Evolutionary conservation across 192 early-diverging fungal species (phyloP).

Genomic region (Cladochytrium replicatum): DNA sequence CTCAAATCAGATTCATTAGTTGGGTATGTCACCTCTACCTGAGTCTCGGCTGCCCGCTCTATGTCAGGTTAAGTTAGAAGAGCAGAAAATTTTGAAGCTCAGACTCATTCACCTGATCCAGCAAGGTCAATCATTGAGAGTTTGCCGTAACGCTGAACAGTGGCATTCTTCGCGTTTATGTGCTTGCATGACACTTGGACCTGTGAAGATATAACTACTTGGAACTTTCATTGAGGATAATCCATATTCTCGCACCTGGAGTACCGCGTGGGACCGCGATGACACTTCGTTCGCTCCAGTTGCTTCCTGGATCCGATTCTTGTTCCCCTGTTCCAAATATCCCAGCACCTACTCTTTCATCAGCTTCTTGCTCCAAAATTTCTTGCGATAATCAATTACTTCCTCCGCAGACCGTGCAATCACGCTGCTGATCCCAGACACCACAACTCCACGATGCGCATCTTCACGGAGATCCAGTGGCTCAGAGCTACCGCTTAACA

Average conservation of each 20-base stretch:
- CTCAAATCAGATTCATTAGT: slow-evolving; percentile 2
- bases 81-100: too few relatives aligned
- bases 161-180: too few relatives aligned
- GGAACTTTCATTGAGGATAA: slow-evolving; percentile 3
- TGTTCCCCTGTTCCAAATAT: slow-evolving; percentile 42
- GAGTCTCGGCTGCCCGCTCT: slow-evolving; percentile 55
- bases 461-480: slow-evolving; percentile 70
- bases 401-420: slow-evolving; percentile 45
- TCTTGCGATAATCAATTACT: slow-evolving; percentile 34
- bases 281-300: slow-evolving; percentile 51
- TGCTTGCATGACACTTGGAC: too few relatives aligned
- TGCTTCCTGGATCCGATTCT: slow-evolving; percentile 54
- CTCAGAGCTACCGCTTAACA: slow-evolving; percentile 33
- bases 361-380: slow-evolving; percentile 38
- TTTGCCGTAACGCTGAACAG: too few relatives aligned
- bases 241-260: slow-evolving; percentile 32
- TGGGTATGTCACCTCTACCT: slow-evolving; percentile 6
- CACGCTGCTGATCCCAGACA: slow-evolving; percentile 44
- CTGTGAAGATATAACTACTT: slow-evolving; percentile 5
- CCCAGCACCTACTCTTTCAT: too few relatives aligned
- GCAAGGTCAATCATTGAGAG: slow-evolving; percentile 51
- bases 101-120: too few relatives aligned
- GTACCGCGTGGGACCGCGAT: slow-evolving; percentile 53
- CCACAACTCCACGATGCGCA: slow-evolving; percentile 42
- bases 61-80: slow-evolving; percentile 8